Base-by-base conservation (phyloP, 805 yeast species). In the Wickerhamiella brachini region DNA sequence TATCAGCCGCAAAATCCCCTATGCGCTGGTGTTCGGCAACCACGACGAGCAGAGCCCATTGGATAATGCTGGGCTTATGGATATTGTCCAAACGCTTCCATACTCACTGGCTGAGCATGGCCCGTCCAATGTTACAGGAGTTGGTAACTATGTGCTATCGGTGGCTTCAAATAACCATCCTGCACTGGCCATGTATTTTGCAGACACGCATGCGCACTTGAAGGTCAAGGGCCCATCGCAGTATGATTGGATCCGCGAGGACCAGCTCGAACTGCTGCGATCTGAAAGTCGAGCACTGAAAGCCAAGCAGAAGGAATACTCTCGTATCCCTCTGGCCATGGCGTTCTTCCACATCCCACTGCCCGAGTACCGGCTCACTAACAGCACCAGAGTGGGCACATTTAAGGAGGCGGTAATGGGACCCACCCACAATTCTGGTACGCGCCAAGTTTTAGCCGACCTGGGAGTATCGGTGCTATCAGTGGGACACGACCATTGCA, bases 401-500 rank as follows among this genome's bases (percentile, higher is more conserved):
- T 67, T 64, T 48, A 76, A 77, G 52, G 98, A 93, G 67, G 83
- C 79, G 0, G 75, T 85, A 8, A 83, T 93, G 1, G 90, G 94
- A 0, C 93, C 97, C 5, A 70, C 63, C 29, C 72, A 76, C 62
- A 82, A 89, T 62, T 70, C 87, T 0, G 83, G 84, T 8, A 83
- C 83, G 49, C 70, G 87, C 49, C 67, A 73, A 7, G 67, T 76
- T 0, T 68, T 93, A 23, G 72, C 73, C 6, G 68, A 74, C n/a
- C 55, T 85, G 8, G 94, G 90, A 0, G 88, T 93, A 1, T 69
- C 76, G 29, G 86, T 85, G 0, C 77, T 80, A 0, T 72, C 83
- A 50, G 95, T 85, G 15, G 98, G 98, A 0, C 98, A 93, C 64
- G 98, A 93, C 62, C 98, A 93, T 65, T 85, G 87, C 59, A 93